Conservation (phyloP, 139 green algal species). For the Chlamydomonas schloesseri region DNA sequence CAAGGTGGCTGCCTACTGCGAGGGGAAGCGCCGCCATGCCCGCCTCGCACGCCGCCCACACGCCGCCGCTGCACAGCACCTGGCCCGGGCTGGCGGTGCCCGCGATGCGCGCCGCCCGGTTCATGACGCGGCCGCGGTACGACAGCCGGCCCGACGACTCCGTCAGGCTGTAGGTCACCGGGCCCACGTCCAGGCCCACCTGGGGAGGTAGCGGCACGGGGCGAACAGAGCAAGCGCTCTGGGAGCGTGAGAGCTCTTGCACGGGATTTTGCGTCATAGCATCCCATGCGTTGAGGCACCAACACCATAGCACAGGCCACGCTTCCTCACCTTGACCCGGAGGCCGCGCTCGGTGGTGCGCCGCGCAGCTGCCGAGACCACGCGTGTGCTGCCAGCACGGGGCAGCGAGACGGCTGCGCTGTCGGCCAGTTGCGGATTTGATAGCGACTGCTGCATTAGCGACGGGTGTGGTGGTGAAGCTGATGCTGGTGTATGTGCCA, state of each 20-base stretch:
- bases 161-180: background rate
- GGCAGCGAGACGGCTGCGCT: too few species aligned
- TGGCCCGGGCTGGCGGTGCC: conserved; percentile 29
- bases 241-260: too few species aligned
- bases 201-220: background rate
- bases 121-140: conserved; percentile 43
- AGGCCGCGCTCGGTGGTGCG: background rate
- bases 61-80: conserved; percentile 16
- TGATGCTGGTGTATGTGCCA: too few species aligned
- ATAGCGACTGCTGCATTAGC: too few species aligned
- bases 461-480: background rate
- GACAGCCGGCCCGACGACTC: background rate
- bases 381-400: too few species aligned
- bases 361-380: too few species aligned
- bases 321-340: background rate
- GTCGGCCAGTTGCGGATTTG: background rate
- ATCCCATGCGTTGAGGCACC: too few species aligned
- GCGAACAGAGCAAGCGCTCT: too few species aligned
- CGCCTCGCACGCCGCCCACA: conserved; percentile 11
- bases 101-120: conserved; percentile 43
- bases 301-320: too few species aligned
- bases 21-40: too few species aligned
- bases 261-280: too few species aligned
- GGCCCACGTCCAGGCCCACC: background rate
- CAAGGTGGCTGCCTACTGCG: background rate